phyloP scores from a whole-genome alignment of 2,329 filamentous ascomycete genomes.

The Sporothrix dimorphospora region DNA sequence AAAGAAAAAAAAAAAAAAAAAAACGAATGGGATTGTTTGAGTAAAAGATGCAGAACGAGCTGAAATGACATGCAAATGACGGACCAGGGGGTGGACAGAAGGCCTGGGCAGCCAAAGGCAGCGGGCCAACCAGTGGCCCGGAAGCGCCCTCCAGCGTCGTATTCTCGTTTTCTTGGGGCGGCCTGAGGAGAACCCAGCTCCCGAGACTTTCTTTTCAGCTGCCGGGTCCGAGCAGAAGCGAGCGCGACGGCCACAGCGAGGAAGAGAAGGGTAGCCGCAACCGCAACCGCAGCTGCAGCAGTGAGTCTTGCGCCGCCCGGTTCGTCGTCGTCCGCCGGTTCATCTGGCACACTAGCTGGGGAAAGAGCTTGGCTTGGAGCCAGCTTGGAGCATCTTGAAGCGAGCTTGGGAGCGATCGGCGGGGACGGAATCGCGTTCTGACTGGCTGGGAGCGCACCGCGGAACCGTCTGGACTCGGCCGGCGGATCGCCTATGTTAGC shows the following conservation, averaged over 20 bases:
- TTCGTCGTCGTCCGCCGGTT: neutral
- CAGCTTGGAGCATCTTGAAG: neutral
- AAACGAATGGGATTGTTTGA: neutral
- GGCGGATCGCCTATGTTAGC: conserved; percentile 17
- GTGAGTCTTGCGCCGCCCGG: neutral
- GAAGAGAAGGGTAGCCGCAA: neutral
- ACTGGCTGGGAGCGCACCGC: conserved; percentile 21
- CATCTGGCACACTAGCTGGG: conserved; percentile 8
- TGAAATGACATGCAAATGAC: conserved; percentile 25
- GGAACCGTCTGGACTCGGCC: conserved; percentile 17
- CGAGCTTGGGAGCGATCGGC: conserved; percentile 15
- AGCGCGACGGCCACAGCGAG: neutral
- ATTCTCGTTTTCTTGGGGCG: neutral
- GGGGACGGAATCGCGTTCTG: conserved; percentile 1
- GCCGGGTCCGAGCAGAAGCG: conserved; percentile 20
- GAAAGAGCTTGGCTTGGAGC: conserved; percentile 11
- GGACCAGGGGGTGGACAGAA: neutral
- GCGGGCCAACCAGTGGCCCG: neutral
- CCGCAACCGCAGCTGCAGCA: neutral
- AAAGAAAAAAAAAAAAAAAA: neutral
- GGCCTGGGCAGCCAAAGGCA: too few species aligned
- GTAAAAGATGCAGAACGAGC: conserved; percentile 1
- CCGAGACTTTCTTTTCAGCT: conserved; percentile 22
- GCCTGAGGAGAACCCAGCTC: neutral
- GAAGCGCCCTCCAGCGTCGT: conserved; percentile 14